Conservation (phyloP, 805 yeast species). For the Yamadazyma philogaea region DNA sequence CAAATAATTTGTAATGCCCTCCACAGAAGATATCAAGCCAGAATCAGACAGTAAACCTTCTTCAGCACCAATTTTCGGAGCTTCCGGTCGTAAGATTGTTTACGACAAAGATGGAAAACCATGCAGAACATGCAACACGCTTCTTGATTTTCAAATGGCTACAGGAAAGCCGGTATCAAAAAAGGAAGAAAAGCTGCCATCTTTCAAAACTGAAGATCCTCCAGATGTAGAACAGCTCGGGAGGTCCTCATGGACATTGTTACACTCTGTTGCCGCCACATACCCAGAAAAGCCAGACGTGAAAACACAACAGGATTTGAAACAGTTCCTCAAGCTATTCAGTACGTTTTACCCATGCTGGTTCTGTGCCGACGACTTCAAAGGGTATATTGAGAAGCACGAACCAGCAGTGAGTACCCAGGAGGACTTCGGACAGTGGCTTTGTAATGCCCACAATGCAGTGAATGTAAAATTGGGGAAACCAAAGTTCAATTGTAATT, state of each 20-base stretch:
- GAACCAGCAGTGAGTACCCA: slow-evolving; percentile 62
- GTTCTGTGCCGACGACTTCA: slow-evolving; percentile 87
- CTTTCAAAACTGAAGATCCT: slow-evolving; percentile 54
- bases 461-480: slow-evolving; percentile 89
- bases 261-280: slow-evolving; percentile 86
- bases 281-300: slow-evolving; percentile 70
- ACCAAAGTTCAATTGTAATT: slow-evolving; percentile 76
- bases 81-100: slow-evolving; percentile 63
- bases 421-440: slow-evolving; percentile 84
- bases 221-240: slow-evolving; percentile 85
- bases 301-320: slow-evolving; percentile 68
- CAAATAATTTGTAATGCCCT: slow-evolving; percentile 4
- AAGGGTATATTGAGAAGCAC: slow-evolving; percentile 49
- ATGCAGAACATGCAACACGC: slow-evolving; percentile 85
- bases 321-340: slow-evolving; percentile 63
- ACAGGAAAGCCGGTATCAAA: slow-evolving; percentile 16
- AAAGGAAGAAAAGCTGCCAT: slow-evolving; percentile 22
- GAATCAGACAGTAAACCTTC: slow-evolving; percentile 12
- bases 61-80: slow-evolving; percentile 33
- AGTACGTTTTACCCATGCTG: slow-evolving; percentile 88
- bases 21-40: slow-evolving; percentile 24
- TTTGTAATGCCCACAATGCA: slow-evolving; percentile 91
- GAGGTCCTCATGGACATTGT: slow-evolving; percentile 84
- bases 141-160: slow-evolving; percentile 75
- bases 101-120: slow-evolving; percentile 92